These are phyloP conservation scores for Helianthus tuberosus DNA, from an alignment of 129 eudicot species.

Conservation along the genomic window DNA sequence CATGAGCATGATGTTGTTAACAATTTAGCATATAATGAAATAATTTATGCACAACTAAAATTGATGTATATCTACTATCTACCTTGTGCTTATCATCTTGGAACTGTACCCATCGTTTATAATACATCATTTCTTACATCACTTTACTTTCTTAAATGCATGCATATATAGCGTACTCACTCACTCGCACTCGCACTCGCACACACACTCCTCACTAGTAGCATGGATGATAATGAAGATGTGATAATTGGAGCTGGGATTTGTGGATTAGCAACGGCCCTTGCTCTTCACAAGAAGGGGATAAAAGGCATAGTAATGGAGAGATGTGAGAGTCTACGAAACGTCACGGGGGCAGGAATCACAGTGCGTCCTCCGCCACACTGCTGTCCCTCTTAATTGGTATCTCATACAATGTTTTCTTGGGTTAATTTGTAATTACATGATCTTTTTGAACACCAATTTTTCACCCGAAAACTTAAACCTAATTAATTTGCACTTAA, in stretches of 20 bases:
- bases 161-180: not conserved
- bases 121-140: not conserved
- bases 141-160: not conserved
- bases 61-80: too few species aligned
- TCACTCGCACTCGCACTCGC: too few species aligned
- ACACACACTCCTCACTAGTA: not conserved
- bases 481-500: too few species aligned
- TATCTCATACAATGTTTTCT: not conserved
- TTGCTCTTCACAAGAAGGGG: conserved; percentile 60
- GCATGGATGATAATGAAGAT: conserved; percentile 8
- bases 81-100: not conserved
- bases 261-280: conserved; percentile 61
- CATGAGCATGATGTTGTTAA: too few species aligned
- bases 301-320: conserved; percentile 47
- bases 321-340: conserved; percentile 40
- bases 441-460: too few species aligned
- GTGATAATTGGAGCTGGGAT: conserved; percentile 63
- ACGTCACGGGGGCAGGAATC: conserved; percentile 41
- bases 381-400: conserved; percentile 36
- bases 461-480: too few species aligned
- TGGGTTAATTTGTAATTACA: not conserved
- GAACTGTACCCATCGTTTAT: not conserved
- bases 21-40: too few species aligned
- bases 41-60: too few species aligned
- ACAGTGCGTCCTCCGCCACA: conserved; percentile 37